Evolutionary conservation across 225 moss, liverwort and hornwort species (phyloP).

Genomic region (Asterella californica): DNA sequence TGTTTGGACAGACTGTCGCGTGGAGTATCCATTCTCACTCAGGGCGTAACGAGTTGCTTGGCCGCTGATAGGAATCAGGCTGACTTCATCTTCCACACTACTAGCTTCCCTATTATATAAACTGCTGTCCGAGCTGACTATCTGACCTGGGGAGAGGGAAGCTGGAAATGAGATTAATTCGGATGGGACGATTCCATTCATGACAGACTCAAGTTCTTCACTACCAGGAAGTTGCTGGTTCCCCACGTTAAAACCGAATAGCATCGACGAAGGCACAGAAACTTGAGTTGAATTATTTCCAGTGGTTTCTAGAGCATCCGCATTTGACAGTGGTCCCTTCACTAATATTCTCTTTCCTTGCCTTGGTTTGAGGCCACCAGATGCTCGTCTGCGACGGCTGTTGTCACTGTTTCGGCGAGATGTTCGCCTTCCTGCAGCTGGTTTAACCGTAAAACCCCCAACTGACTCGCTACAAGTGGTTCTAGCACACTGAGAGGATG

Average conservation of each 20-base stretch:
- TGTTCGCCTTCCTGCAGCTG: background rate
- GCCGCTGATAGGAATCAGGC: background rate
- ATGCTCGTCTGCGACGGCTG: slow-evolving; percentile 19
- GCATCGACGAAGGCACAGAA: background rate
- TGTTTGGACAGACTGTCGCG: background rate
- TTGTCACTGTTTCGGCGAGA: slow-evolving; percentile 18
- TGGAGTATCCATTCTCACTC: background rate
- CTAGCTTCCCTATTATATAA: background rate
- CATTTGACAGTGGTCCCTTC: background rate
- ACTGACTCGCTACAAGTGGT: background rate
- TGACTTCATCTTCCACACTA: background rate
- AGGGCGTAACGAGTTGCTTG: background rate
- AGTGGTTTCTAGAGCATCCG: background rate
- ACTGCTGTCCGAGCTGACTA: background rate
- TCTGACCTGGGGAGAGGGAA: background rate
- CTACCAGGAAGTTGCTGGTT: background rate
- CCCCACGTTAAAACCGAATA: background rate
- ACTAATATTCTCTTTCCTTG: background rate
- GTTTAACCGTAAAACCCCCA: background rate
- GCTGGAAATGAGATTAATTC: background rate
- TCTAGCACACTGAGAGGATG: background rate
- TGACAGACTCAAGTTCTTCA: background rate
- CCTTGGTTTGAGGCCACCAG: background rate
- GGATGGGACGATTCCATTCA: background rate
- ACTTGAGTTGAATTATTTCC: background rate